Conservation (phyloP, 495 filamentous ascomycete species). For the Pseudoneurospora amorphoporcata region DNA sequence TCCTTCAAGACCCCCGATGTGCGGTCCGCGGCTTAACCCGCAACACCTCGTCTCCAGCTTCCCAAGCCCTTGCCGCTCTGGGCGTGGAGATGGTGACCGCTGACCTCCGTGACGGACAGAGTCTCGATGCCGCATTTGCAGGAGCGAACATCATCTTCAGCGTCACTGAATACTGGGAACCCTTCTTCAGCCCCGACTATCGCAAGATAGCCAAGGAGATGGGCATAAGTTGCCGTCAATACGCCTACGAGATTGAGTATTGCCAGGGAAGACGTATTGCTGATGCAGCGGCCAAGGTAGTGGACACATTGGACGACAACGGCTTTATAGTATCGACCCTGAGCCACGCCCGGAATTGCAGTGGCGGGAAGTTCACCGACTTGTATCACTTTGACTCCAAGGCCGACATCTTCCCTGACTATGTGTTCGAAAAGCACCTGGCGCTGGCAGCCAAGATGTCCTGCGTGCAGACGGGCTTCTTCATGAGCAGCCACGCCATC, state of each 20-base stretch:
- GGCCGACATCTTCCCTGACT: constrained; percentile 31
- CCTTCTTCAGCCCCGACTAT: constrained; percentile 25
- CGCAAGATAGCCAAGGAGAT: constrained; percentile 13
- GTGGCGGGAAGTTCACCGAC: constrained; percentile 25
- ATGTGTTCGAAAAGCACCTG: constrained; percentile 28
- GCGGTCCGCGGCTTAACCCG: constrained; percentile 39
- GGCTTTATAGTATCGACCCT: constrained; percentile 37
- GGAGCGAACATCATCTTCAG: constrained; percentile 39
- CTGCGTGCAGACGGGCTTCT: constrained; percentile 37
- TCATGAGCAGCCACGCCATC: constrained; percentile 30
- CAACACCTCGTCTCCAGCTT: constrained; percentile 27
- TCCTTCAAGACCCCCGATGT: constrained; percentile 24
- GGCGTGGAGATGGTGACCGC: constrained; percentile 36
- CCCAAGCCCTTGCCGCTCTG: constrained; percentile 24
- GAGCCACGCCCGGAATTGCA: constrained; percentile 26
- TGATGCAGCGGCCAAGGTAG: constrained; percentile 37
- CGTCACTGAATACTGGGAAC: constrained; percentile 43
- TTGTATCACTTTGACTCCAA: constrained; percentile 36
- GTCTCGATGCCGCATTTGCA: constrained; percentile 30
- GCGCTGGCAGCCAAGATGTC: constrained; percentile 35
- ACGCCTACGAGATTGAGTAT: constrained; percentile 40
- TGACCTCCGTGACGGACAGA: constrained; percentile 30
- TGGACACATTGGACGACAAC: constrained; percentile 34
- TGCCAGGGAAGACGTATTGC: constrained; percentile 44
- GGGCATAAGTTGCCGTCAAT: constrained; percentile 24